phyloP scores from a whole-genome alignment of 768 basidiomycete species.

The Podaxis carcinomalis region DNA sequence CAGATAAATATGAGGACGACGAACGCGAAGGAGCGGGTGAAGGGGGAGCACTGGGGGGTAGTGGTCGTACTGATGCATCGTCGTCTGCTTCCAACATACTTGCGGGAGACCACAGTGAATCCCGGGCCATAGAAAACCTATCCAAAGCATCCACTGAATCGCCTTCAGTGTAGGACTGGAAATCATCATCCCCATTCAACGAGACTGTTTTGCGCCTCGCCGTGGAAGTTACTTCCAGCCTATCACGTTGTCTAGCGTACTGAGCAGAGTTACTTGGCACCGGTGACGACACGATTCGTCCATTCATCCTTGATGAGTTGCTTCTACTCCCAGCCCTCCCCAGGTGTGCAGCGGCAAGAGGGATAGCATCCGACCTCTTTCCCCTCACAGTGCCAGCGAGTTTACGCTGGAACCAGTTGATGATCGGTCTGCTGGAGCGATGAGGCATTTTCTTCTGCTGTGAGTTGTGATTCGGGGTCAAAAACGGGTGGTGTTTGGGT shows the following conservation, averaged over 20 bases:
- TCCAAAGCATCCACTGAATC: conserved; percentile 46
- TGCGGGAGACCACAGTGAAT: conserved; percentile 77
- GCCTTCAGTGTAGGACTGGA: conserved; percentile 27
- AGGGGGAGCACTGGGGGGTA: conserved; percentile 84
- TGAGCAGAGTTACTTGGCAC: conserved; percentile 25
- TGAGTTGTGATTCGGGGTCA: conserved; percentile 25
- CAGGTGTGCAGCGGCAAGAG: conserved; percentile 26
- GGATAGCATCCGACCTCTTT: conserved; percentile 43
- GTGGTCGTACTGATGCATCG: conserved; percentile 86
- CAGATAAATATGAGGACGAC: conserved; percentile 79
- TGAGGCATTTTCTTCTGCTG: conserved; percentile 62
- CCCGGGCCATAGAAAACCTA: conserved; percentile 59
- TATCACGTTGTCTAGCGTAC: conserved; percentile 26
- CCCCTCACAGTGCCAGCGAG: conserved; percentile 63
- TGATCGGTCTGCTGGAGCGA: conserved; percentile 78
- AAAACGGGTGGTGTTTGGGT: conserved; percentile 9
- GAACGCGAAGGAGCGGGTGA: conserved; percentile 84
- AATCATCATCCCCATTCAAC: conserved; percentile 54
- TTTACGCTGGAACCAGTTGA: conserved; percentile 89
- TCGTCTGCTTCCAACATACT: conserved; percentile 85
- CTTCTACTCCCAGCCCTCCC: conserved; percentile 28
- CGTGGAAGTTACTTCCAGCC: conserved; percentile 26
- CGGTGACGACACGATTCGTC: conserved; percentile 42
- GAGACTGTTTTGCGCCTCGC: conserved; percentile 57
- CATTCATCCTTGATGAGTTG: conserved; percentile 28